Evolutionary conservation across 1,284 basidiomycete genomes (phyloP).

Genomic region (Paramarasmius palmivorus): DNA sequence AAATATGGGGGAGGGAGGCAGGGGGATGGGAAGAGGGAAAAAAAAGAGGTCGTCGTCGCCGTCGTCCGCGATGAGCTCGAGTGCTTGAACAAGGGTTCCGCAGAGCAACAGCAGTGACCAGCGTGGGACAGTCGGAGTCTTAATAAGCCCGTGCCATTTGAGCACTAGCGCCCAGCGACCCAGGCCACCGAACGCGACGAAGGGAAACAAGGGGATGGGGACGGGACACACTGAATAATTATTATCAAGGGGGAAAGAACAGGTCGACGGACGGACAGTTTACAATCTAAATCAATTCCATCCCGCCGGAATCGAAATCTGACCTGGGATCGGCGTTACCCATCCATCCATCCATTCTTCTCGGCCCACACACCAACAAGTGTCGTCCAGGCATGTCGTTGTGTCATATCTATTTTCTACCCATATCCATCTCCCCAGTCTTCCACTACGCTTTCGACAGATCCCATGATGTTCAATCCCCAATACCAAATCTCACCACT

Average conservation of each 20-base stretch:
- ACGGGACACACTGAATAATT: not conserved
- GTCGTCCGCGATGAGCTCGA: conserved; percentile 7
- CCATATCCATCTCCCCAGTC: too few species aligned
- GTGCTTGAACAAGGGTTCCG: conserved; percentile 16
- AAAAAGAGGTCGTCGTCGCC: not conserved
- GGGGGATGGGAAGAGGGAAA: not conserved
- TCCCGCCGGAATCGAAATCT: not conserved
- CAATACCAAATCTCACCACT: too few species aligned
- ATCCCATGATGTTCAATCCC: too few species aligned
- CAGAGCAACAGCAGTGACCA: conserved; percentile 4
- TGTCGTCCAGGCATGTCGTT: too few species aligned
- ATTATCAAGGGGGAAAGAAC: not conserved
- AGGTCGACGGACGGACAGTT: not conserved
- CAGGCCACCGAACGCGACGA: not conserved
- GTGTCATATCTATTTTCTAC: too few species aligned
- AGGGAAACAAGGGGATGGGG: not conserved
- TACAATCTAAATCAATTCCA: not conserved
- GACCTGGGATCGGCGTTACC: conserved; percentile 2
- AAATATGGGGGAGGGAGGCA: not conserved
- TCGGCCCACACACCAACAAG: conserved; percentile 2
- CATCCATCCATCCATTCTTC: conserved; percentile 3
- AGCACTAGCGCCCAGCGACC: not conserved
- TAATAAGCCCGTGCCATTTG: not conserved
- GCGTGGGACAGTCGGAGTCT: conserved; percentile 1
- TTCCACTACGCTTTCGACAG: too few species aligned